A percentile compares a stretch with the other conserved stretches of the same genome.
Evolutionary conservation across 1,284 basidiomycete genomes (phyloP).

Genomic region (Mycosarcoma maydis): DNA sequence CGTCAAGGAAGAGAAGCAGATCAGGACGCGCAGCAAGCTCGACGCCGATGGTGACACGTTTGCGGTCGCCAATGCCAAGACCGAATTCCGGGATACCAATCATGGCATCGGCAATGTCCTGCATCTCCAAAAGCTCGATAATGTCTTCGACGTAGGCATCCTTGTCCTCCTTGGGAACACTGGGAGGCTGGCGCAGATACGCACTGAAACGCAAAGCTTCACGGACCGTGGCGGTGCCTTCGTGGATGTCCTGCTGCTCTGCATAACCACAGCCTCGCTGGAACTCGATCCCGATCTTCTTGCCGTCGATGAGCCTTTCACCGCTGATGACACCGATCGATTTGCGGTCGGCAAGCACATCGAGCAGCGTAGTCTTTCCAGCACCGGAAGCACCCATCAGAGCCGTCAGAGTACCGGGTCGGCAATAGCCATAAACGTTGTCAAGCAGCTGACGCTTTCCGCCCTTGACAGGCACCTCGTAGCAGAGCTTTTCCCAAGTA

Average conservation of each 20-base stretch:
- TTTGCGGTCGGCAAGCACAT: conserved; percentile 82
- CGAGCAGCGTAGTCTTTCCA: conserved; percentile 73
- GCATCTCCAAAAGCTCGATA: conserved; percentile 80
- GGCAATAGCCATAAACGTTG: conserved; percentile 83
- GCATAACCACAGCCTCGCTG: conserved; percentile 74
- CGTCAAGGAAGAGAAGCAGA: conserved; percentile 70
- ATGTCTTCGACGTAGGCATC: conserved; percentile 82
- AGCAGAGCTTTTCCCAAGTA: conserved; percentile 69
- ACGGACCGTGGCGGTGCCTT: conserved; percentile 82
- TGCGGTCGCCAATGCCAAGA: conserved; percentile 73
- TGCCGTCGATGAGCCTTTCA: conserved; percentile 78
- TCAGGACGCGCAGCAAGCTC: conserved; percentile 45
- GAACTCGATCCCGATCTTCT: conserved; percentile 77
- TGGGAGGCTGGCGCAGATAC: conserved; percentile 78
- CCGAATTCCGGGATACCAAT: conserved; percentile 72
- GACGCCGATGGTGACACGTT: conserved; percentile 73
- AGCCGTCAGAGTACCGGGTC: conserved; percentile 79
- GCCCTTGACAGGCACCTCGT: conserved; percentile 70
- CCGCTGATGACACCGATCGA: conserved; percentile 81
- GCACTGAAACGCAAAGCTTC: conserved; percentile 87
- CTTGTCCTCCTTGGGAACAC: conserved; percentile 77
- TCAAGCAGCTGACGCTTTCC: conserved; percentile 76
- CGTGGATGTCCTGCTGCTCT: conserved; percentile 85
- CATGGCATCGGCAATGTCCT: conserved; percentile 76
- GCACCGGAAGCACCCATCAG: conserved; percentile 79